phyloP scores from a whole-genome alignment of 495 filamentous ascomycete species.

The Aspergillus kassunensis region DNA sequence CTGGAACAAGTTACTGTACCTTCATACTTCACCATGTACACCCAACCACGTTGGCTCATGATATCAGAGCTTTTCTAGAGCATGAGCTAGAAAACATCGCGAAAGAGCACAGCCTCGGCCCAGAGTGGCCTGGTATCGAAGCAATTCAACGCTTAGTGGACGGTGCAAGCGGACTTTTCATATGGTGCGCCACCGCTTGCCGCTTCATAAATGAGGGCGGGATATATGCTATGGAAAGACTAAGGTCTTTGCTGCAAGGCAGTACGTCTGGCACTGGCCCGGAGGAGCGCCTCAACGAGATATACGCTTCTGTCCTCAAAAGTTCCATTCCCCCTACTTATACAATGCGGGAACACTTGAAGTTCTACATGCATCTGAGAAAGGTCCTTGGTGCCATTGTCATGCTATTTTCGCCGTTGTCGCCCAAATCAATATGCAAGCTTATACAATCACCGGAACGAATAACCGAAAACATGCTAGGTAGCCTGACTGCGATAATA shows the following conservation, averaged over 20 bases:
- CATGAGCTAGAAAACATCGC: background rate
- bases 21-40: background rate
- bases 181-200: conserved; percentile 41
- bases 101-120: background rate
- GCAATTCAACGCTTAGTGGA: conserved; percentile 27
- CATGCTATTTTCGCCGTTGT: background rate
- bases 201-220: conserved; percentile 21
- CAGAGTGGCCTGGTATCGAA: conserved; percentile 33
- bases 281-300: background rate
- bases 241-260: conserved; percentile 2
- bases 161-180: conserved; percentile 41
- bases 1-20: no score
- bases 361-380: background rate
- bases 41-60: background rate
- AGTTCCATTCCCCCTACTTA: background rate
- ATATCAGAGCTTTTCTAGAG: background rate
- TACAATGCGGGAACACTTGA: background rate
- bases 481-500: conserved; percentile 22
- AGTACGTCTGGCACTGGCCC: background rate
- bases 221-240: conserved; percentile 25
- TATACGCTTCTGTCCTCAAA: background rate
- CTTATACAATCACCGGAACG: background rate
- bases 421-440: background rate
- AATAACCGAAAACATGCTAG: background rate
- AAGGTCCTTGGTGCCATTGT: background rate